A percentile compares a stretch with the other conserved stretches of the same genome.
phyloP scores from a whole-genome alignment of 2,329 filamentous ascomycete genomes.

The Seiridium unicorne region DNA sequence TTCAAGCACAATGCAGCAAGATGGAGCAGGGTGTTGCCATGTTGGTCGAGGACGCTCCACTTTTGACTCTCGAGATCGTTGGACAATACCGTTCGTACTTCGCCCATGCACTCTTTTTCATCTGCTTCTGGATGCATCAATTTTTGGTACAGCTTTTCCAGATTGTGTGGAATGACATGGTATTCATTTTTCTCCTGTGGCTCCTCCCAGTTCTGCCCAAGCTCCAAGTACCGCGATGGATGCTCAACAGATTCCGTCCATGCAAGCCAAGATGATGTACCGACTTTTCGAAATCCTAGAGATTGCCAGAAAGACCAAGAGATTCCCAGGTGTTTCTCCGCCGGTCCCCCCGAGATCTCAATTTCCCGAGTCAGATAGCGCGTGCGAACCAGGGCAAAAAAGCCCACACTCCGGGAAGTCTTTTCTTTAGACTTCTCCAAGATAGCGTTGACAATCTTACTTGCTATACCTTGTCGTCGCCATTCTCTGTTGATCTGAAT shows the following conservation, averaged over 20 bases:
- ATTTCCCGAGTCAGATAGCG: conserved; percentile 12
- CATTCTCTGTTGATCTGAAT: conserved; percentile 11
- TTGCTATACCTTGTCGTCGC: conserved; percentile 27
- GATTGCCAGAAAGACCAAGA: conserved; percentile 21
- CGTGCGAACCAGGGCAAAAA: conserved; percentile 18
- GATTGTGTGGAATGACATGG: neutral
- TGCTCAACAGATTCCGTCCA: conserved; percentile 22
- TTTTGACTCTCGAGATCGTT: neutral
- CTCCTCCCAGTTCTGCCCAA: neutral
- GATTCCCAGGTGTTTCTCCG: neutral
- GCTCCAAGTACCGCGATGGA: conserved; percentile 17
- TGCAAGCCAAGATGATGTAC: conserved; percentile 28
- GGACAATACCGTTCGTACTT: neutral
- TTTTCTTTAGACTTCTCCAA: conserved; percentile 20
- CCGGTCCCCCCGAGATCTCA: neutral
- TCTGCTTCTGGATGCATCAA: neutral
- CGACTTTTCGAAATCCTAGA: conserved; percentile 30
- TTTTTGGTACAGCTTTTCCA: neutral
- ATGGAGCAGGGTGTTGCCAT: conserved; percentile 1
- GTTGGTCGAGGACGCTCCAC: neutral
- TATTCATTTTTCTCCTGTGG: neutral
- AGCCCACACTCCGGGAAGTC: neutral
- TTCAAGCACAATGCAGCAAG: neutral
- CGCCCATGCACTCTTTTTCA: neutral
- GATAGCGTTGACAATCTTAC: conserved; percentile 25